A percentile compares a stretch with the other conserved stretches of the same genome.
These are phyloP conservation scores for Hymenoscyphus repandus DNA, from an alignment of 2,329 filamentous ascomycete genomes.

Conservation along the genomic window DNA sequence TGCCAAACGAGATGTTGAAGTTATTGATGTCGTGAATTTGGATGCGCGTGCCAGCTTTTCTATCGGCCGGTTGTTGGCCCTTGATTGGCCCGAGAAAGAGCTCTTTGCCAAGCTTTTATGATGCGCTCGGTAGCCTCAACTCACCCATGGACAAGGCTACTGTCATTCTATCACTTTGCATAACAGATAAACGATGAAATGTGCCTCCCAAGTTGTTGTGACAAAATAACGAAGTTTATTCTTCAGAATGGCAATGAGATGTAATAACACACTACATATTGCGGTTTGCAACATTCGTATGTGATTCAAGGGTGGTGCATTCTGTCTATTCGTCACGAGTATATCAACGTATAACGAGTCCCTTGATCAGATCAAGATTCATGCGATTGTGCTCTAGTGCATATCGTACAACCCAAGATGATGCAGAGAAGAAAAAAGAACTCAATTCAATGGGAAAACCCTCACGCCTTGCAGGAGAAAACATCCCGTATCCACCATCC, in stretches of 20 bases:
- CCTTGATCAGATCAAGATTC: neutral
- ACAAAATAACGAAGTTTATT: too few species aligned
- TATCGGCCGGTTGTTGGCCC: neutral
- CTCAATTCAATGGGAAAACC: constrained; percentile 24
- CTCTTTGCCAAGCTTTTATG: neutral
- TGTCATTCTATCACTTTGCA: too few species aligned
- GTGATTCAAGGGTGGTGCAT: too few species aligned
- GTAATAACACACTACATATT: too few species aligned
- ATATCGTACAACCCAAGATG: constrained; percentile 34
- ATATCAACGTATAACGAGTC: too few species aligned
- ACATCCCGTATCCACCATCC: constrained; percentile 19
- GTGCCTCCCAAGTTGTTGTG: too few species aligned
- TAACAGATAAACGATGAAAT: too few species aligned
- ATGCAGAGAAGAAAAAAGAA: constrained; percentile 23
- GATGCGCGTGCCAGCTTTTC: neutral
- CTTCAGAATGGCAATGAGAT: neutral
- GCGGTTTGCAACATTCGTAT: too few species aligned
- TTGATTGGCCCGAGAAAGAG: neutral
- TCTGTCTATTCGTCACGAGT: too few species aligned
- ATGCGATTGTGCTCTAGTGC: constrained; percentile 30
- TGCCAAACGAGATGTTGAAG: constrained; percentile 19
- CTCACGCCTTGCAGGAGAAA: constrained; percentile 29
- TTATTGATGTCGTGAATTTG: constrained; percentile 12
- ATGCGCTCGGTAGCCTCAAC: neutral
- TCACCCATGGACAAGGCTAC: too few species aligned